phyloP scores from a whole-genome alignment of 2,329 filamentous ascomycete species.

The Hymenoscyphus repandus region DNA sequence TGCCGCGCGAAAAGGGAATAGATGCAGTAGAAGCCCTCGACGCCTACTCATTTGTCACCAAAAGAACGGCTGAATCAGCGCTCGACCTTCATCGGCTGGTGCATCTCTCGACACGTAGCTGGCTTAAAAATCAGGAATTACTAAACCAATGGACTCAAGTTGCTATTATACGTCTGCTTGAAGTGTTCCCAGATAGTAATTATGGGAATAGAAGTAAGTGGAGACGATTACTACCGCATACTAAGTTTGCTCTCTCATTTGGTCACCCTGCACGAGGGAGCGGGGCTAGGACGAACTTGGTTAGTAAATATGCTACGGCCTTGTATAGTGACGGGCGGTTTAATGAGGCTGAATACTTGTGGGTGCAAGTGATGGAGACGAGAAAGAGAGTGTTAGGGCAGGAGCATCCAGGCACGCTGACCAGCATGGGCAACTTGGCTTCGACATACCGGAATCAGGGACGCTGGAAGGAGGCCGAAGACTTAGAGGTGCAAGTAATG shows the following conservation, averaged over 20 bases:
- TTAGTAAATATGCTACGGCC: not conserved
- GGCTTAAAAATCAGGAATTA: slow-evolving; percentile 11
- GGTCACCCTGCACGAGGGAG: not conserved
- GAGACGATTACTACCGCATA: slow-evolving; percentile 13
- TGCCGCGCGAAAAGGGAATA: slow-evolving; percentile 7
- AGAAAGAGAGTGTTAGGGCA: not conserved
- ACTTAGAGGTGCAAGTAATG: too few species aligned
- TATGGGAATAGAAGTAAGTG: slow-evolving; percentile 13
- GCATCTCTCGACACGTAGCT: slow-evolving; percentile 15
- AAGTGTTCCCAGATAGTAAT: slow-evolving; percentile 9
- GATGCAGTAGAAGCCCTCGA: slow-evolving; percentile 15
- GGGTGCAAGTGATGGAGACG: not conserved
- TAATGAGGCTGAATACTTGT: slow-evolving; percentile 7
- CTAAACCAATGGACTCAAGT: slow-evolving; percentile 7
- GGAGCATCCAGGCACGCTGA: too few species aligned
- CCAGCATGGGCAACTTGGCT: too few species aligned
- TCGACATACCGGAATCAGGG: too few species aligned
- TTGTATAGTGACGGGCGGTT: slow-evolving; percentile 5
- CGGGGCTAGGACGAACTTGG: slow-evolving; percentile 1
- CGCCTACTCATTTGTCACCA: slow-evolving; percentile 18
- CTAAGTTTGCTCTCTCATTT: slow-evolving; percentile 3
- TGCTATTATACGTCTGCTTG: slow-evolving; percentile 5
- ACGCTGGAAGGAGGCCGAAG: too few species aligned
- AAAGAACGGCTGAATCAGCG: slow-evolving; percentile 1
- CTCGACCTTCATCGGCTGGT: slow-evolving; percentile 18